Evolutionary conservation across 169 alveolate genomes (phyloP), one percentile per base, ranked within the genome.

Genomic region (Theileria orientalis): DNA sequence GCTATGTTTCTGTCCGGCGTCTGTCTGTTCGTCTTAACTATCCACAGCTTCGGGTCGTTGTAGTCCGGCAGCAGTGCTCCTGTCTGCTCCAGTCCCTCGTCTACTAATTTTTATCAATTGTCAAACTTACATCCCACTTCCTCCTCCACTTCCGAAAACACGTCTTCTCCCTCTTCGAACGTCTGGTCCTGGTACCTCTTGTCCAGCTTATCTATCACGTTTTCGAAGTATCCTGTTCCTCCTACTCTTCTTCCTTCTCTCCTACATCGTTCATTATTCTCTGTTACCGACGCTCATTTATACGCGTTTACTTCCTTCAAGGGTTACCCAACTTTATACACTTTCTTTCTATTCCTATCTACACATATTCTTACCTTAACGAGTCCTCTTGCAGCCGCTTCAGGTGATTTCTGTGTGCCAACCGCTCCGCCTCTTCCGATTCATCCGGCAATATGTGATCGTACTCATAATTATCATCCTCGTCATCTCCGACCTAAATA

Each of bases 1-100:
- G 93, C 94, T 49, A 92, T 35, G 41, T 76, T 76, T 56, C 92
- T 87, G 51, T 86, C 92, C 5, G 83, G 61, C 7, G 85, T 87
- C 52, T 83, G 83, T 35, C 76, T 85, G 76, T 78, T 86, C 54
- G 91, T 75, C 29, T 89, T 87, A 13, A 92, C 84, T 51, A 92
- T 69, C 95, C 95, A 92, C 60, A 92, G 80, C 69, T 92, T 92
- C 8, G 95, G 95, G 47, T 90, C 94, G 69, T 79, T 86, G 61
- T 85, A 37, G 56, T 84, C 88, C 1, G 93, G 93, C 64, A 87
- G 63, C 23, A 87, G 68, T 2, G 73, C 83, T n/a, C 71, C 62
- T 9, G 88, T 56, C 23, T 80, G 83, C 23, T 72, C 83, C 16
- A 80, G 60, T 30, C 37, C 79, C 8, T 72, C 84, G 42, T 80